These are phyloP conservation scores for Lodderomyces parapsilosis DNA, from an alignment of 1,139 yeast genomes.

Conservation along the genomic window DNA sequence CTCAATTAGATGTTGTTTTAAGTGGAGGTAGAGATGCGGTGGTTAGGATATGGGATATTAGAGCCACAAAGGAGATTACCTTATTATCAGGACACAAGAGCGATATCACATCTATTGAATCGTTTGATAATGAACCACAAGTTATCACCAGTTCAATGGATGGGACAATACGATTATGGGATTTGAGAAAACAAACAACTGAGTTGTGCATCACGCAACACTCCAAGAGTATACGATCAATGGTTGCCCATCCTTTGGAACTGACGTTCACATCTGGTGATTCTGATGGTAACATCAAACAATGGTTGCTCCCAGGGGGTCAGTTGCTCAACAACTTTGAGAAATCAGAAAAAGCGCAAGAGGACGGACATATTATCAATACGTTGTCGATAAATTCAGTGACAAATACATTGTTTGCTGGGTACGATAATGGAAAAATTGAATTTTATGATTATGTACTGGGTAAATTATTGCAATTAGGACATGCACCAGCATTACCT, in stretches of 20 bases:
- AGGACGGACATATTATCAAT: constrained; percentile 52
- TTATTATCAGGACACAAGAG: constrained; percentile 80
- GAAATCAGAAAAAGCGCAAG: constrained; percentile 5
- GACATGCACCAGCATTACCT: constrained; percentile 55
- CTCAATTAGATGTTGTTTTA: constrained; percentile 79
- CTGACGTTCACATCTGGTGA: constrained; percentile 74
- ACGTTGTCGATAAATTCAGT: constrained; percentile 61
- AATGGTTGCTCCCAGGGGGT: constrained; percentile 84
- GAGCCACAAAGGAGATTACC: constrained; percentile 74
- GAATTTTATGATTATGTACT: constrained; percentile 76
- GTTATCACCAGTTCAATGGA: constrained; percentile 82
- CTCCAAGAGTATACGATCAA: constrained; percentile 73
- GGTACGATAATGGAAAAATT: constrained; percentile 80
- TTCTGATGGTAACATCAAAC: constrained; percentile 74
- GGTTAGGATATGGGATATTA: constrained; percentile 89
- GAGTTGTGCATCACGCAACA: constrained; percentile 76
- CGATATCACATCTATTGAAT: constrained; percentile 70
- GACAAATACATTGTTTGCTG: constrained; percentile 72
- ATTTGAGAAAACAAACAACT: constrained; percentile 44
- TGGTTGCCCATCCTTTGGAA: constrained; percentile 69
- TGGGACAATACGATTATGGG: constrained; percentile 86
- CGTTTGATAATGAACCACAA: constrained; percentile 81
- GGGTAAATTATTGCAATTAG: constrained; percentile 61
- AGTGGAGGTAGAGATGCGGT: constrained; percentile 91
- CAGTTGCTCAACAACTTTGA: constrained; percentile 51